Evolutionary conservation across 345 rosid species (phyloP).

Genomic region (Noccaea caerulescens): DNA sequence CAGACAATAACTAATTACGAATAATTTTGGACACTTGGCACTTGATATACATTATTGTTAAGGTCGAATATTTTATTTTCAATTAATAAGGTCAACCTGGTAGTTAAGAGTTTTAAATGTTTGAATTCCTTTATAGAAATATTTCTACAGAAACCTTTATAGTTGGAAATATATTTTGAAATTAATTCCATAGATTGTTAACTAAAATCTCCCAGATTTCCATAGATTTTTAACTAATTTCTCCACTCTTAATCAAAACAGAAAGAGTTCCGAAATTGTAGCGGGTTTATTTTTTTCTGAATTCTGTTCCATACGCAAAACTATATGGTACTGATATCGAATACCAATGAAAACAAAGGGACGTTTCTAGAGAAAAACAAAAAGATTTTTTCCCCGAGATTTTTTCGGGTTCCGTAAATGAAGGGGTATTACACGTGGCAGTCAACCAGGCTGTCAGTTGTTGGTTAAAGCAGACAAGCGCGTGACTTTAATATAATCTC

Average conservation of each 20-base stretch:
- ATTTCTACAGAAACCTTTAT: background rate
- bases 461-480: slow-evolving; percentile 37
- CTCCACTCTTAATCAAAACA: no score
- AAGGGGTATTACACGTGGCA: slow-evolving; percentile 36
- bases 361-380: background rate
- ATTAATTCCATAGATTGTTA: background rate
- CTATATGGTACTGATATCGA: background rate
- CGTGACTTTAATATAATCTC: slow-evolving; percentile 40
- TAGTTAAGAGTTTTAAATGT: slow-evolving; percentile 32
- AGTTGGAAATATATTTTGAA: background rate
- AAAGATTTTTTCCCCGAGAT: background rate
- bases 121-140: background rate
- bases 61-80: background rate
- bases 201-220: no score
- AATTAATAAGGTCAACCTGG: slow-evolving; percentile 16
- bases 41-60: background rate
- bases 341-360: slow-evolving; percentile 23
- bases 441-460: slow-evolving; percentile 38
- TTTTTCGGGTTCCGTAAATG: slow-evolving; percentile 18
- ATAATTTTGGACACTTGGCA: slow-evolving; percentile 8
- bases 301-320: no score
- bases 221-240: no score
- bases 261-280: background rate
- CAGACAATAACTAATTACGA: background rate
- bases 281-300: background rate